Base-by-base conservation (phyloP, 148 eudicot genomes). In the Talinum fruticosum region DNA sequence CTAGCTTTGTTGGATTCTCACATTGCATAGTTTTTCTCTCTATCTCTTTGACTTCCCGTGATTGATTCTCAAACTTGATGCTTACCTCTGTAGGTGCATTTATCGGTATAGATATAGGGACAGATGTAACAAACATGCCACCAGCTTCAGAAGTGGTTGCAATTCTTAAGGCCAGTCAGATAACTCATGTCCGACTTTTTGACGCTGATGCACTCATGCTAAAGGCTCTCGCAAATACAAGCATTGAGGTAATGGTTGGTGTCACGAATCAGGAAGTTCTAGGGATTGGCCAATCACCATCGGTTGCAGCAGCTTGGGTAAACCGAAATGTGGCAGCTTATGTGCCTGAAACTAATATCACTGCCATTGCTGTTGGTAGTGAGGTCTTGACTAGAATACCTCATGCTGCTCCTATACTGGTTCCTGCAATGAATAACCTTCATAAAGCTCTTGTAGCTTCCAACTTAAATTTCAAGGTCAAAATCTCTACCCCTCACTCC, bases 391-490 rank as follows among this genome's bases (percentile, higher is more conserved):
- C 88, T 54, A 38, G 91, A 4, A 80, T 91, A 67, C 99, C 99
- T 19, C 84, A 93, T 47, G 94, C 91, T 21, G 94, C 97, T 57
- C 90, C 94, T 4, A 70, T 88, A 69, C 78, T 96, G 53, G 86
- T 87, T 54, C 86, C 91, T 26, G 99, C 99, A 65, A 88, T 96
- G 97, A 91, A 86, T 83, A 84, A 93, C 82, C 83, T 94, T 59
- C 91, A 94, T 69, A 90, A 82, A 86, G 97, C 98, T 66, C 85
- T 96, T 13, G 92, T 96, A 73, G 94, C 99, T 37, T 82, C 99
- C 71, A 85, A 92, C 72, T 79, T 94, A n/a, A 91, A 91, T 66
- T 84, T 83, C 83, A 89, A 80, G 75, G 87, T 93, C 79, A 96
- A 90, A 82, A 93, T 96, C 59, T 96, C 99, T 38, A 89, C 97